Evolutionary conservation across 768 basidiomycete genomes (phyloP), one percentile per base, ranked within the genome.

Genomic region (Asterophora lycoperdoides): DNA sequence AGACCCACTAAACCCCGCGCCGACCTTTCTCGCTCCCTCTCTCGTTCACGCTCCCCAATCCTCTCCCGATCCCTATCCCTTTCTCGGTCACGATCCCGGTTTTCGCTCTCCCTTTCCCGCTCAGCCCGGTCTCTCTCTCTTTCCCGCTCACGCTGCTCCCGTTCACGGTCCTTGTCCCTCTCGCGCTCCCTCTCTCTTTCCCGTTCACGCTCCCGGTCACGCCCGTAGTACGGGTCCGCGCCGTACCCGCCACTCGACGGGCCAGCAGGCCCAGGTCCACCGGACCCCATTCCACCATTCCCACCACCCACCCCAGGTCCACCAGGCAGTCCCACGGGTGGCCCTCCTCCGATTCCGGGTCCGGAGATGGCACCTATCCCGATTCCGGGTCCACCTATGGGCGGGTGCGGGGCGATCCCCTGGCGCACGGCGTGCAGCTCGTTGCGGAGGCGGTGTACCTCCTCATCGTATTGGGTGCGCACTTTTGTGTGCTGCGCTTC

Each of bases 91-190:
- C 60, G 54, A 44, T 63, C 59, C 19, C 60, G 54, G 42, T 53
- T 56, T 19, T 64, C 63, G 35, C 50, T 44, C 51, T 67, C 67
- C 17, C 63, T 49, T 37, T 65, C 65, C 15, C 64, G 47, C 19
- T 64, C 62, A 8, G 55, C 32, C 17, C 55, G 52, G 44, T 63
- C 23, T 23, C 50, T 42, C 49, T 67, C 67, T n/a, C 63, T 49
- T 37, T 65, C 65, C 14, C 64, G 47, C 19, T 64, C 62, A 8
- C 54, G 28, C 17, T 53, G 52, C 44, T 63, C 62, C 1, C 77
- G 64, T 1, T 76, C 76, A 40, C 73, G 64, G 44, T 77, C 75
- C 32, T 60, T 45, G 10, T 64, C 64, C 35, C 61, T 42, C 37
- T 56, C 23, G 3, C 23, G 54, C 10, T 63, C 57, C 18, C 60